Evolutionary conservation across 192 early-diverging fungal species (phyloP).

Genomic region (Endogone sp.): DNA sequence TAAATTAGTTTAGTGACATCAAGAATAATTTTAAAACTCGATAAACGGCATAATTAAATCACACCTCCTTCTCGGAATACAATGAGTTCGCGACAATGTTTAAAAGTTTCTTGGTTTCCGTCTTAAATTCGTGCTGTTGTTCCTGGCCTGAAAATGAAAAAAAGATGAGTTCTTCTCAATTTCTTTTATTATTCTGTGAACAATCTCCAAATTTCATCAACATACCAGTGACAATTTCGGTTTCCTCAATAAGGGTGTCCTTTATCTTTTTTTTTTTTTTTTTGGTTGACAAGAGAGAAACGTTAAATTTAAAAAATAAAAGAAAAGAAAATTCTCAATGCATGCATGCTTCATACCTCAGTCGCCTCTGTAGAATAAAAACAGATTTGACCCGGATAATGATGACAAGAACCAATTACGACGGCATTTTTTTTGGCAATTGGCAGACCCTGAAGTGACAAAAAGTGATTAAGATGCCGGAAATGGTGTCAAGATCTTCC

Average conservation of each 20-base stretch:
- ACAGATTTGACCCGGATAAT: neutral
- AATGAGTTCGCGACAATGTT: slow-evolving; percentile 62
- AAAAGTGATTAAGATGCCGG: too few relatives aligned
- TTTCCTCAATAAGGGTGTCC: neutral
- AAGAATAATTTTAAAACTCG: too few relatives aligned
- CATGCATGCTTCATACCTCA: neutral
- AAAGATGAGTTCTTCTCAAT: neutral
- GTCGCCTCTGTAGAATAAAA: neutral
- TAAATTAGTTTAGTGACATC: too few relatives aligned
- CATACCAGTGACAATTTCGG: neutral
- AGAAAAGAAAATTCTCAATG: too few relatives aligned
- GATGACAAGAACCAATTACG: neutral
- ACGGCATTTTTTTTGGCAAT: neutral
- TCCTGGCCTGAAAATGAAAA: slow-evolving; percentile 15
- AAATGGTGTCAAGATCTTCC: too few relatives aligned
- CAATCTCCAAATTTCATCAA: neutral
- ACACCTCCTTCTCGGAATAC: slow-evolving; percentile 62
- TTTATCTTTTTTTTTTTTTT: neutral
- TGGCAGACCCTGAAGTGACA: neutral
- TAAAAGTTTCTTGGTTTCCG: slow-evolving; percentile 57
- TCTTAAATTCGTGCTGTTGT: slow-evolving; percentile 50
- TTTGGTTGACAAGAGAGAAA: neutral
- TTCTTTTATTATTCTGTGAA: too few relatives aligned
- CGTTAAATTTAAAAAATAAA: neutral
- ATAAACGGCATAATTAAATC: too few relatives aligned